Evolutionary conservation across 495 filamentous ascomycete species (phyloP), one percentile per base, ranked within the genome.

Genomic region (Aspergillus bridgeri): DNA sequence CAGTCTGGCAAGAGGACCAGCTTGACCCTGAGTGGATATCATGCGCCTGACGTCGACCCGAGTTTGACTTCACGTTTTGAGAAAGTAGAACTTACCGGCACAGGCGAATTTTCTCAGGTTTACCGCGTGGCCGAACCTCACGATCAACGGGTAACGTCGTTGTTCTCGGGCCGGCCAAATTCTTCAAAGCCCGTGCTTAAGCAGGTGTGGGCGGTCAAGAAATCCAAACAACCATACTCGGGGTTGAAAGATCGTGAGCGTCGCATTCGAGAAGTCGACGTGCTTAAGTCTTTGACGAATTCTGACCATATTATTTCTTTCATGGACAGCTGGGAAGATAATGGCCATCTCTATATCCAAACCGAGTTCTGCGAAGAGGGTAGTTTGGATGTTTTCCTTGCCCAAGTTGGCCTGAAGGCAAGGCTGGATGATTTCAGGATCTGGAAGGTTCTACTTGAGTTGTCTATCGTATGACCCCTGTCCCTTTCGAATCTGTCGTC

Each of bases 311-410:
- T 96, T 38, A 76, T 98, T 15, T 83, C 88, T 51, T 86, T 92
- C 52, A 73, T 90, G 44, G 84, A 92, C 58, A 85, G 82, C 66
- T 98, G 94, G 94, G 94, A 97, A 67, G 79, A 87, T 33, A 82
- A 86, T 53, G 75, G 77, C 42, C 85, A 90, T 60, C 83, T 98
- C 5, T 98, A 96, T 70, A 98, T 98, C 58, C 92, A 96, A 74
- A 98, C 93, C 0, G 95, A 98, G 60, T 98, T 83, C 66, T 98
- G 93, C 66, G 90, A 95, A 65, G 89, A 95, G 66, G 94, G 94
- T 8, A 95, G 89, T 58, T 73, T 98, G 48, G 89, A 94, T 67
- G 72, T 83, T 1, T 97, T 97, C 68, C 81, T 98, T 11, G 76
- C 81, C 9, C 80, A 87, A 52, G 85, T 89, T 58, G 94, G 94